phyloP scores from a whole-genome alignment of 2,329 filamentous ascomycete genomes.

The Beauveria medogensis region DNA sequence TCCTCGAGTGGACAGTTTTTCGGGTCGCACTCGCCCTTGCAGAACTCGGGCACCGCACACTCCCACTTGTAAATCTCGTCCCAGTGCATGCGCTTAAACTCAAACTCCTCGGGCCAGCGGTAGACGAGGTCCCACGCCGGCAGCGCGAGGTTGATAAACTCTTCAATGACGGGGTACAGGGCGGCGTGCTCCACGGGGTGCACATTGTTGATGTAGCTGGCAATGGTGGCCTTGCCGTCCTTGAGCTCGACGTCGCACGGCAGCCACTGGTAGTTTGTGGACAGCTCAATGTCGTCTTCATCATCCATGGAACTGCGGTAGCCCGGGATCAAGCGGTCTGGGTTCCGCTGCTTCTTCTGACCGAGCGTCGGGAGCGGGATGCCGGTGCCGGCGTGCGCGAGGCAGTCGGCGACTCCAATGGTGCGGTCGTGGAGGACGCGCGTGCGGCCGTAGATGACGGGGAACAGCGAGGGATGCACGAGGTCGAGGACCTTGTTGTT shows the following conservation, averaged over 20 bases:
- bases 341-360: neutral
- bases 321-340: no score
- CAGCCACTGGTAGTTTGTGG: conserved; percentile 35
- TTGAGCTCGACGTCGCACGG: conserved; percentile 40
- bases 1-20: conserved; percentile 18
- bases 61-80: neutral
- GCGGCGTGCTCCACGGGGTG: conserved; percentile 32
- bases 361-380: conserved; percentile 17
- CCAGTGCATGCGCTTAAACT: conserved; percentile 20
- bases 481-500: conserved; percentile 51
- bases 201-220: conserved; percentile 47
- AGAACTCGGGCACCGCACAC: neutral
- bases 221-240: conserved; percentile 29
- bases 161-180: conserved; percentile 34
- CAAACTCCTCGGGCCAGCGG: conserved; percentile 23
- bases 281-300: conserved; percentile 10
- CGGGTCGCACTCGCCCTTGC: conserved; percentile 13
- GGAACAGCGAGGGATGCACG: conserved; percentile 56
- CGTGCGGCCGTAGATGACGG: conserved; percentile 45
- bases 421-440: conserved; percentile 22
- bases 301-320: no score
- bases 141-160: conserved; percentile 31
- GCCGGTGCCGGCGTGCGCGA: conserved; percentile 27
- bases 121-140: conserved; percentile 37
- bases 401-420: conserved; percentile 29